phyloP scores from a whole-genome alignment of 1,139 yeast species.

The Diutina pseudorugosa region DNA sequence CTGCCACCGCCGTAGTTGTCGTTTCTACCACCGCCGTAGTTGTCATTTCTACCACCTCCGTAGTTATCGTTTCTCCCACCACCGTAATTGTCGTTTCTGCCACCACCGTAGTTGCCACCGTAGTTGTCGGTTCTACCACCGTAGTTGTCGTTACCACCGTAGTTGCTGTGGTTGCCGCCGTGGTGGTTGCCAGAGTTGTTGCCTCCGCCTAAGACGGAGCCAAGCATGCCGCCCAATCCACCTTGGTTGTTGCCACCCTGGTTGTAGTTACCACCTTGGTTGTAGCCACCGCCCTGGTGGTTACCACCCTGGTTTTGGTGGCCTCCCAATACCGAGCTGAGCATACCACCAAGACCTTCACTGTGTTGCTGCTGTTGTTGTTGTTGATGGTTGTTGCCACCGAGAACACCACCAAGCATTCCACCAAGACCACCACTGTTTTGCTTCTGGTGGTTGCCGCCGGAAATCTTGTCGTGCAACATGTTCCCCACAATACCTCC shows the following conservation, averaged over 20 bases:
- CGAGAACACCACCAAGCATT: not conserved
- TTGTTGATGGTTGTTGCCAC: not conserved
- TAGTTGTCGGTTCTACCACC: slow-evolving; percentile 1
- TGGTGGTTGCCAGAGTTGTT: not conserved
- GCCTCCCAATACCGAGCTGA: not conserved
- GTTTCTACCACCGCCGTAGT: not conserved
- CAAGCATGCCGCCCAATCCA: not conserved
- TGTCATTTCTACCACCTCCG: not conserved
- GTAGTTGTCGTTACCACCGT: not conserved
- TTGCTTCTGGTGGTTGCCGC: not conserved
- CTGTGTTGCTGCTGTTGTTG: not conserved
- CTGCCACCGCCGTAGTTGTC: not conserved
- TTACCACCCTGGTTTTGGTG: not conserved
- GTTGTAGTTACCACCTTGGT: not conserved
- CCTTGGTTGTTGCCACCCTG: not conserved
- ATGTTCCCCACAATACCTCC: not conserved
- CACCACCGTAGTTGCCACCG: not conserved
- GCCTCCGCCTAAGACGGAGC: not conserved
- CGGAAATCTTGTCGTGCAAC: not conserved
- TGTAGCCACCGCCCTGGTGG: not conserved
- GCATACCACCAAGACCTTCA: not conserved
- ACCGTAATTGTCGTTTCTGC: not conserved
- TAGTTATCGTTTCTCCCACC: not conserved
- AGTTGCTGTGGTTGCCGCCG: not conserved
- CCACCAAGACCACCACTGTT: slow-evolving; percentile 1